Evolutionary conservation across 2,329 filamentous ascomycete species (phyloP).

Genomic region (Fusarium newnesense): DNA sequence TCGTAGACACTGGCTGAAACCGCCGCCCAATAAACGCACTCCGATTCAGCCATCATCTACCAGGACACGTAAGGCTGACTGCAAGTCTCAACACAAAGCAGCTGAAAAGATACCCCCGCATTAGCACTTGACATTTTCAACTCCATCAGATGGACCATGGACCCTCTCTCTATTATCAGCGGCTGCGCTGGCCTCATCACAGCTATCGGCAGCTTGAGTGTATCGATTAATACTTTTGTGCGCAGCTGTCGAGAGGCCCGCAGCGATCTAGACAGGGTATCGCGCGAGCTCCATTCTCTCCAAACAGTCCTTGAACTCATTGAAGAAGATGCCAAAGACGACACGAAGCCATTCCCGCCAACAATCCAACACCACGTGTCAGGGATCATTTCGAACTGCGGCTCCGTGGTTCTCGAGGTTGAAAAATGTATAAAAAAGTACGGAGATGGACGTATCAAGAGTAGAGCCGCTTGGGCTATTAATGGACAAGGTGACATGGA

Average conservation of each 20-base stretch:
- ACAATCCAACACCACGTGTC: slow-evolving; percentile 6
- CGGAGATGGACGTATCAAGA: background rate
- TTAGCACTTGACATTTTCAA: background rate
- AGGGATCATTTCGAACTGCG: slow-evolving; percentile 1
- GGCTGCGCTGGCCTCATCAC: slow-evolving; percentile 21
- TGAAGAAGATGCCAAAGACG: slow-evolving; percentile 13
- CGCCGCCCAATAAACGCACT: background rate
- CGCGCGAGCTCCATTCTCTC: slow-evolving; percentile 25
- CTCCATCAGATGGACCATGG: slow-evolving; percentile 15
- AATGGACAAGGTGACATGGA: slow-evolving; percentile 20
- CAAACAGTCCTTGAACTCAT: slow-evolving; percentile 26
- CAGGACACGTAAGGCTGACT: background rate
- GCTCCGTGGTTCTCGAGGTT: background rate
- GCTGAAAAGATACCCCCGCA: background rate
- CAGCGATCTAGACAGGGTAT: slow-evolving; percentile 21
- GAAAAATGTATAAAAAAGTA: slow-evolving; percentile 13
- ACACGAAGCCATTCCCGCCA: background rate
- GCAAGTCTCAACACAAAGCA: fast-evolving
- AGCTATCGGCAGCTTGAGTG: background rate
- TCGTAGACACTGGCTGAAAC: no score
- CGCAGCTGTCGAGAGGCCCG: slow-evolving; percentile 27
- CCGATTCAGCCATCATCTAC: background rate
- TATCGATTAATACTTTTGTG: slow-evolving; percentile 12
- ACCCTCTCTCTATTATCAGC: slow-evolving; percentile 18
- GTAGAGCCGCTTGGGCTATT: background rate